Base-by-base conservation (phyloP, 306 rosid genomes). In the Amphicarpaea edgeworthii region DNA sequence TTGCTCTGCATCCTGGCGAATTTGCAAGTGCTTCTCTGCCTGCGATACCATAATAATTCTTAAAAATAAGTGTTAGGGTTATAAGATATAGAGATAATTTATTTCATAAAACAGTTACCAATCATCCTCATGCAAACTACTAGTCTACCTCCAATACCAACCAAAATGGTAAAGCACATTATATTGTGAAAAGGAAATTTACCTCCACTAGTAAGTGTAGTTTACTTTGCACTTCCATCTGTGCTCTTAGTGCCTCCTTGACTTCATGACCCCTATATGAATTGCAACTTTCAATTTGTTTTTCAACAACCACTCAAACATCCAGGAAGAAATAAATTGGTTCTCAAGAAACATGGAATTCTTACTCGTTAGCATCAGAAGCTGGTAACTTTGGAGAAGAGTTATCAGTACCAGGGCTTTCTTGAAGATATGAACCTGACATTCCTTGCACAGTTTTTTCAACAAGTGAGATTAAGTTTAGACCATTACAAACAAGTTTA, bases 21-120 rank as follows among this genome's bases (percentile, higher is more conserved):
- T 92, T 83, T 82, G 97, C 86, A 95, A 81, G 86, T 92, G 99
- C 88, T 92, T 95, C 87, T 95, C 99, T 34, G 99, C 99, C 99
- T 95, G 83, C 84, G 75, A 55, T 65, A 59, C 54, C 77, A 46
- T 42, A 58, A 46, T 42, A 58, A 58, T 84, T 50, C 76, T 40
- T 72, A 75, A 58, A 43, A 82, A 76, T 70, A 64, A 81, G 82
- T 54, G 42, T 46, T 66, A 78, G 65, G 51, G 41, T 47, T 68
- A 57, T 26, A 68, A 26, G 19, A 28, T 54, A 26, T 1, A 10
- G 5, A 61, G 19, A 43, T 17, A 0, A 30, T 30, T 46, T 42
- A 8, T 38, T 59, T 28, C 7, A 28, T 15, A 55, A 10, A 57
- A 16, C n/a, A 38, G 5, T 30, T 3, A 19, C 23, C 17, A 34